Evolutionary conservation across 306 rosid genomes (phyloP), one percentile per base, ranked within the genome.

Genomic region (Cucurbita maxima): DNA sequence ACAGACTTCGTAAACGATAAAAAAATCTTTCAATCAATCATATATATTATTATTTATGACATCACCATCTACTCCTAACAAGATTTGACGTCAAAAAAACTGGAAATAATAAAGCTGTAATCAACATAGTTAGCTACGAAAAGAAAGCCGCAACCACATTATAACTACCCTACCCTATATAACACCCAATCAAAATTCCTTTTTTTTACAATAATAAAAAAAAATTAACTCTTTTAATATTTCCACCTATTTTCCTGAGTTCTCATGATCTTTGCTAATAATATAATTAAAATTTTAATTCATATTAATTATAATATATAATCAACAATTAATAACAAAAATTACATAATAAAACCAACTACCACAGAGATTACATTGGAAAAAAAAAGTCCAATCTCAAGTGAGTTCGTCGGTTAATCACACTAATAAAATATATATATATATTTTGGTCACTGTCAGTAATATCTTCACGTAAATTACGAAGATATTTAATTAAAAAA

Each of bases 311-410:
- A 62, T 38, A 40, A 45, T 47, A 44, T 67, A 22, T 67, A 47
- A 67, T 67, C n/a, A 67, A 63, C 71, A 41, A 63, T 67, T 67
- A 44, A 44, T 67, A 45, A 67, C 41, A n/a, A 64, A 60, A 64
- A 40, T 7, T 61, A 62, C 71, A 64, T 64, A 18, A 67, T 20
- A 67, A 45, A 45, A 45, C 71, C 73, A 67, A 45, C 41, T 3
- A 7, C 13, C 19, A 22, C 20, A 67, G 73, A 67, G 56, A 67
- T 67, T 67, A 20, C 8, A 45, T 67, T 45, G 55, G 12, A 1
- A 44, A 67, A 66, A 67, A 67, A 67, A 11, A 14, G 55, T 10
- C 73, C 25, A 67, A 67, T 67, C 73, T 13, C 41, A 15, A 37
- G 47, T 36, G 54, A 45, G 40, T 3, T 40, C 7, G 71, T 10